Conservation (phyloP, 164 flowering plant species). For the Vitis rupestris region DNA sequence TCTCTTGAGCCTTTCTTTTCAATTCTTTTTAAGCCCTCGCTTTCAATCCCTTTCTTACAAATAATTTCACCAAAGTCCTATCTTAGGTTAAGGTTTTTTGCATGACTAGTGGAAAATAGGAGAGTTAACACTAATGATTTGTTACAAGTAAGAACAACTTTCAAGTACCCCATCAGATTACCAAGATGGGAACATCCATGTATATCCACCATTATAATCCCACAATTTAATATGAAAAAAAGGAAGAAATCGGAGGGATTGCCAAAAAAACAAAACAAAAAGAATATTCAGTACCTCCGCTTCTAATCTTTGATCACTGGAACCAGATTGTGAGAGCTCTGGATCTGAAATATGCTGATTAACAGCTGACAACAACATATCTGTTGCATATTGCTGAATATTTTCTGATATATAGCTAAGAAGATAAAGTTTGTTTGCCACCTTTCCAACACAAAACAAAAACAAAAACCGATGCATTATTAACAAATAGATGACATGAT, state of each 20-base stretch:
- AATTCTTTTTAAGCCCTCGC: no score
- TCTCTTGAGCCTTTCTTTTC: no score
- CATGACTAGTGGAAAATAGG: no score
- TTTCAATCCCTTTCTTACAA: no score
- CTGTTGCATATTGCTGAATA: slow-evolving; percentile 81
- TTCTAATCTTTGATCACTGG: slow-evolving; percentile 43
- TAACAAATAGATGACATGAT: slow-evolving; percentile 1
- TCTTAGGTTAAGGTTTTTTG: no score
- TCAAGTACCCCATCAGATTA: neutral
- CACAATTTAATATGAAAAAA: neutral
- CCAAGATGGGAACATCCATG: neutral
- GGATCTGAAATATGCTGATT: slow-evolving; percentile 43
- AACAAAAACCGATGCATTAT: neutral
- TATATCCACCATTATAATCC: neutral
- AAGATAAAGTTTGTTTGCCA: slow-evolving; percentile 85
- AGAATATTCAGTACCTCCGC: slow-evolving; percentile 41
- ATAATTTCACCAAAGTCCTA: no score
- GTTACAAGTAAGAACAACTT: neutral
- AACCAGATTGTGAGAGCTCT: slow-evolving; percentile 36
- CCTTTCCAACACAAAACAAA: slow-evolving; percentile 44
- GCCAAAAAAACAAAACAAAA: neutral
- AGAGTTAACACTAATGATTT: no score
- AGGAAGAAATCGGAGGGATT: neutral
- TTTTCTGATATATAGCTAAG: slow-evolving; percentile 52
- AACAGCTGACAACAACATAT: slow-evolving; percentile 73